Evolutionary conservation across 208 protist genomes (phyloP).

Genomic region (Leishmania tarentolae): DNA sequence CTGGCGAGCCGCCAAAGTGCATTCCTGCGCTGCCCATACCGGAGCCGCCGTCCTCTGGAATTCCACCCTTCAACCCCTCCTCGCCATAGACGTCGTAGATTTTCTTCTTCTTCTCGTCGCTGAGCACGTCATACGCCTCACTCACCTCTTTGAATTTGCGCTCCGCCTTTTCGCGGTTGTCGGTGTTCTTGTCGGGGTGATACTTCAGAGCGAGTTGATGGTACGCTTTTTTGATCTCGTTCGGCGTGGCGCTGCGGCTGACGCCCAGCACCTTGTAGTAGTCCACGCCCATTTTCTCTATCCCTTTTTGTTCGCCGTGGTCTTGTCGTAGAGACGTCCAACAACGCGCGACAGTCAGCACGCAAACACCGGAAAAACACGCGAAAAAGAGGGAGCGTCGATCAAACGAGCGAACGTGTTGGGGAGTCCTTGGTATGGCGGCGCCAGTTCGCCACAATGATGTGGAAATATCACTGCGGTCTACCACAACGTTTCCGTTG

Average conservation of each 20-base stretch:
- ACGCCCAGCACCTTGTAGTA: slow-evolving; percentile 91
- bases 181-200: slow-evolving; percentile 93
- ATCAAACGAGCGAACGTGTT: background rate
- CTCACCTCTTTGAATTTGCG: slow-evolving; percentile 94
- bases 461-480: background rate
- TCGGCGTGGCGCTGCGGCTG: slow-evolving; percentile 58
- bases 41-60: slow-evolving; percentile 37
- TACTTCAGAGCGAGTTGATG: slow-evolving; percentile 91
- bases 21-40: slow-evolving; percentile 73
- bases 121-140: slow-evolving; percentile 98
- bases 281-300: slow-evolving; percentile 61
- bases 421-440: background rate
- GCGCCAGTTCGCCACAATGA: background rate
- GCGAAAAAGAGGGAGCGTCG: background rate
- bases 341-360: background rate
- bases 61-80: slow-evolving; percentile 94
- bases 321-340: background rate
- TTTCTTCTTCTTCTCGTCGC: slow-evolving; percentile 95
- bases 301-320: background rate
- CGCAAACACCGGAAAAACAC: background rate
- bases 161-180: slow-evolving; percentile 83
- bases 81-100: slow-evolving; percentile 98
- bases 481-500: background rate
- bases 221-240: slow-evolving; percentile 93
- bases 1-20: slow-evolving; percentile 55